Base-by-base conservation (phyloP, 108 stramenopile species). In the Stephanodiscus minutulus region DNA sequence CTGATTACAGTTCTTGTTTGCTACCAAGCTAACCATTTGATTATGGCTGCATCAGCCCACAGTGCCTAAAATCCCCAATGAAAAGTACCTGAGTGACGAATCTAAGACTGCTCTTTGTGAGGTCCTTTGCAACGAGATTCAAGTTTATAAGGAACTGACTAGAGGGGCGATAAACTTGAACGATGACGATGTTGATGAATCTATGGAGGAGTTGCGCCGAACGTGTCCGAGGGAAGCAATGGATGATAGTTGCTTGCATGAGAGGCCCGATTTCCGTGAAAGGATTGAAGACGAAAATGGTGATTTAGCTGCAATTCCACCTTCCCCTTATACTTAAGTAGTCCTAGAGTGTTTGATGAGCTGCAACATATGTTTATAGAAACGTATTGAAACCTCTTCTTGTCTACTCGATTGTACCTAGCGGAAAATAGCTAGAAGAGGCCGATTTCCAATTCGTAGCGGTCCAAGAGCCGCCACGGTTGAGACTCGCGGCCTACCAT, bases 61-160 rank as follows among this genome's bases (percentile, higher is more conserved):
- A 48, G 0, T 13, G 29, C 22, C 54, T 15, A 73, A 79, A 36
- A 79, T 68, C 18, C 39, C 61, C 12, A 66, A 44, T 13, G 79
- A 80, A 47, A 17, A 76, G 31, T 80, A 71, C 55, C 68, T 72
- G 7, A 65, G 68, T 25, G 77, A 75, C 50, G 70, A 67, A 5
- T 73, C 72, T 17, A 79, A 70, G 53, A 52, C 71, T 25, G 66
- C 44, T 11, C 47, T 83, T 7, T 83, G 82, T 55, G 69, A 39
- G 18, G 61, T 46, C 24, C 53, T 83, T 3, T 83, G 82, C 63
- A 75, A 80, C 47, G 82, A 83, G 49, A 83, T 83, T 47, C 82
- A 83, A 57, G 20, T 80, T 15, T 83, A 83, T 55, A 83, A 80
- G 47, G 27, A 59, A 10, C 59, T 83, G 43, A 31, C 80, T 7